Evolutionary conservation across 495 filamentous ascomycete genomes (phyloP), one percentile per base, ranked within the genome.

Genomic region (Penicillium cataractarum): DNA sequence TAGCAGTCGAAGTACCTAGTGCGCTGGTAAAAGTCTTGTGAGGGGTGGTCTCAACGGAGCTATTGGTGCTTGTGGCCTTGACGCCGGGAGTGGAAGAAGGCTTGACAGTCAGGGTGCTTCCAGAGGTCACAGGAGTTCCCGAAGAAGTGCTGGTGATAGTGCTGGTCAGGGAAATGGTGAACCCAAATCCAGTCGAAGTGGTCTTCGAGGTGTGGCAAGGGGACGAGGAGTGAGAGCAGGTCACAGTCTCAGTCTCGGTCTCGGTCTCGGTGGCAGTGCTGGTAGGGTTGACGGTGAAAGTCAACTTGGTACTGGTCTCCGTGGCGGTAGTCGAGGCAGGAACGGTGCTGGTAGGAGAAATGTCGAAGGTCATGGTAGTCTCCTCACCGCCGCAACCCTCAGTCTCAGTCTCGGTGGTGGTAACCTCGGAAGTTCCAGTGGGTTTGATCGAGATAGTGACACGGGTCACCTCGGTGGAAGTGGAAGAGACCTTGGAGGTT

Each of bases 341-440:
- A 31, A 3, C 17, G 4, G 49, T n/a, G 49, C 24, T 51, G 22
- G 49, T 19, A 7, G 22, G 6, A 31, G 15, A 12, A 26, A n/a
- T 19, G 17, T 0, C 15, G 4, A 31, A 19, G 10, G 26, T 51
- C 24, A 8, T 9, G 19, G 24, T 51, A 13, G 49, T 13, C 49
- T 31, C 35, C 17, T 42, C 21, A 19, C 22, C n/a, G 19, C 35
- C 26, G 21, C 55, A 57, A 48, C 39, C 39, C 42, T 57, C 55
- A 22, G 55, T 57, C 42, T 42, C 54, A 6, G 40, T 58, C 29
- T 49, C n/a, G 29, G 56, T 58, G 19, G 31, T 31, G 26, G 22
- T 21, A n/a, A 49, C 40, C 19, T 29, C 29, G 4, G 33, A 24
- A 3, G 33, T 57, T 24, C 21, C 27, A 13, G 29, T 31, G 39